A percentile compares a stretch with the other conserved stretches of the same genome.
These are phyloP conservation scores for Alloteropsis semialata DNA, from an alignment of 176 grass and related monocot genomes.

Conservation along the genomic window DNA sequence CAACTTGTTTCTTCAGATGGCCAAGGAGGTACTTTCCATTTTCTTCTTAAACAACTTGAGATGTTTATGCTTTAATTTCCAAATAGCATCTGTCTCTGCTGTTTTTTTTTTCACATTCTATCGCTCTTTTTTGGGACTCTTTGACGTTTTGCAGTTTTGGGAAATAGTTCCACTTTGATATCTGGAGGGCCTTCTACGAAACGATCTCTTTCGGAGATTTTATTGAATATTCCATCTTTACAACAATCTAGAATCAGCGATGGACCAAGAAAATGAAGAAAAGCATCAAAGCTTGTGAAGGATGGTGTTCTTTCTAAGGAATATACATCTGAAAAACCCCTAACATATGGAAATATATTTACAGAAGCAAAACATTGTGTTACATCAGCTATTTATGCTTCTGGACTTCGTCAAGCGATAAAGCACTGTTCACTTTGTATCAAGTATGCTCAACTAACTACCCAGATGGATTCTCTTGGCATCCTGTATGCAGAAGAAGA, in stretches of 20 bases:
- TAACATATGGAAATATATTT: conserved; percentile 67
- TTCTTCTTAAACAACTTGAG: conserved; percentile 1
- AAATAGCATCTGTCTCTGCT: conserved; percentile 24
- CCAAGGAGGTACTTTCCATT: conserved; percentile 6
- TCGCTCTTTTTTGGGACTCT: neutral
- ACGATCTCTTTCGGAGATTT: conserved; percentile 53
- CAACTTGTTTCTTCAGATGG: conserved; percentile 30
- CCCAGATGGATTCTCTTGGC: conserved; percentile 81
- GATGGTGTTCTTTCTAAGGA: conserved; percentile 24
- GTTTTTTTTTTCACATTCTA: neutral
- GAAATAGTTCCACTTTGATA: conserved; percentile 29
- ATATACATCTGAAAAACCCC: conserved; percentile 33
- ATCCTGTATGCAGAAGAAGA: conserved; percentile 89
- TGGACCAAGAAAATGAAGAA: conserved; percentile 50
- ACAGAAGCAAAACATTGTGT: conserved; percentile 54
- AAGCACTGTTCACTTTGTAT: conserved; percentile 79
- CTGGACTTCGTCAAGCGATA: conserved; percentile 78
- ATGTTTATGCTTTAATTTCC: conserved; percentile 34
- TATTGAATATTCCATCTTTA: conserved; percentile 53
- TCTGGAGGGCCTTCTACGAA: conserved; percentile 54
- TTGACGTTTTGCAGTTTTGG: conserved; percentile 40
- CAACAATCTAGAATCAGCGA: conserved; percentile 37
- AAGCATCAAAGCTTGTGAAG: conserved; percentile 35
- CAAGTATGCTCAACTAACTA: conserved; percentile 90
- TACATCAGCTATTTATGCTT: conserved; percentile 66